Evolutionary conservation across 2,329 filamentous ascomycete genomes (phyloP), one percentile per base, ranked within the genome.

Genomic region (Xylaria sp.): DNA sequence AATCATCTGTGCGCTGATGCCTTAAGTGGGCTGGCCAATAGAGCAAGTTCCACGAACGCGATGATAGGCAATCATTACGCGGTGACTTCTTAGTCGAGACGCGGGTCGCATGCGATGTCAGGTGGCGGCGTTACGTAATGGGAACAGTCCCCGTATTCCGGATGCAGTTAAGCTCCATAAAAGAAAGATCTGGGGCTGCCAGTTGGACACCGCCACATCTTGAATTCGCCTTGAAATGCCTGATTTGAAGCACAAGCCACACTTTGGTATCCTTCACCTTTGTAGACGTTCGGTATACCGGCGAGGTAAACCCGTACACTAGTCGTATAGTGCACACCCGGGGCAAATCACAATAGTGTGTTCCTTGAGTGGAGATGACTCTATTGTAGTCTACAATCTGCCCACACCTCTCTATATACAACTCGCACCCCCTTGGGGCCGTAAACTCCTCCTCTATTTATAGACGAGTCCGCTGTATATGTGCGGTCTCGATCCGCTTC

Each of bases 51-150:
- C 42, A 39, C n/a, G 11, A 47, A 58, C 18, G n/a, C 18, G 37
- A 48, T 50, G 42, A 54, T 54, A 16, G 35, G 49, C 7, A 42
- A 60, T 30, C 2, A 5, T 57, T 59, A 65, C 64, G 64, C 64
- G 63, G 59, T 52, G 52, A 37, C 19, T 50, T 57, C 5, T 42
- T 49, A 34, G 30, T 35, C 51, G 54, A 55, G 59, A 65, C 63
- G 59, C 61, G 62, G 51, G 53, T 35, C 4, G 50, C 37, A 62
- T 65, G 61, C 59, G 63, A 54, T 56, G 44, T 63, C 62, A 66
- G 64, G 62, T 61, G 60, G 63, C 50, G 48, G 13, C 19, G n/a
- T 52, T 52, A 10, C 10, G 42, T 13, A 46, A 16, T 16, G n/a
- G 5, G 42, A n/a, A 46, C 11, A 18, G 10, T 46, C 13, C 6